These are phyloP conservation scores for Phyllosticta citrichinensis DNA, from an alignment of 2,329 filamentous ascomycete species.

Conservation along the genomic window DNA sequence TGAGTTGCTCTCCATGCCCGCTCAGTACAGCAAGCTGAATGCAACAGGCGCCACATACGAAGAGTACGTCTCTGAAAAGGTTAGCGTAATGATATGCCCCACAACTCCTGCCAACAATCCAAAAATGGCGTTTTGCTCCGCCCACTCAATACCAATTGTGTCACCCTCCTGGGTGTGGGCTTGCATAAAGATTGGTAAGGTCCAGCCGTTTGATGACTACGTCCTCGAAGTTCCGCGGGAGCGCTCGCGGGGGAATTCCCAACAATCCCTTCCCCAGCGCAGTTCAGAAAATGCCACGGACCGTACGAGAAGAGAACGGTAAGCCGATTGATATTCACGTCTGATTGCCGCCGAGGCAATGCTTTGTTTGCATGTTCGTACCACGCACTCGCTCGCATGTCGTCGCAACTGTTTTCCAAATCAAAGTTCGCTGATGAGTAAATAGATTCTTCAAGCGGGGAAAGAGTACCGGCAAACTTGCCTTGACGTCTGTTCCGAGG, in stretches of 20 bases:
- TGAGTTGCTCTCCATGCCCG: conserved; percentile 19
- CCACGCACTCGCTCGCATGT: neutral
- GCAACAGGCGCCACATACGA: conserved; percentile 61
- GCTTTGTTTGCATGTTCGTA: neutral
- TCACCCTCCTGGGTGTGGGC: conserved; percentile 75
- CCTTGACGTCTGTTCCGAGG: neutral
- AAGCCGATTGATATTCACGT: neutral
- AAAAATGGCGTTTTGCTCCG: conserved; percentile 67
- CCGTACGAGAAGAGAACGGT: neutral
- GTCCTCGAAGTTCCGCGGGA: conserved; percentile 16
- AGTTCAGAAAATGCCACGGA: neutral
- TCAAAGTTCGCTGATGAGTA: neutral
- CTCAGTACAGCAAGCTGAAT: conserved; percentile 2
- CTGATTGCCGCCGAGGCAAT: neutral
- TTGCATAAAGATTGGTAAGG: conserved; percentile 25
- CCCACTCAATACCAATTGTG: conserved; percentile 74
- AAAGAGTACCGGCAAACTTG: conserved; percentile 1
- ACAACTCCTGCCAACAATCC: conserved; percentile 49
- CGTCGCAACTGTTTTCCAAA: neutral
- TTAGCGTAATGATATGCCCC: conserved; percentile 70
- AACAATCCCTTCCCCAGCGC: neutral
- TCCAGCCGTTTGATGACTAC: conserved; percentile 7
- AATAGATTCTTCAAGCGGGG: neutral
- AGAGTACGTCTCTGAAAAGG: conserved; percentile 60
- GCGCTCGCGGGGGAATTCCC: neutral